phyloP scores from a whole-genome alignment of 2,329 filamentous ascomycete genomes.

The Stemphylium lycopersici region DNA sequence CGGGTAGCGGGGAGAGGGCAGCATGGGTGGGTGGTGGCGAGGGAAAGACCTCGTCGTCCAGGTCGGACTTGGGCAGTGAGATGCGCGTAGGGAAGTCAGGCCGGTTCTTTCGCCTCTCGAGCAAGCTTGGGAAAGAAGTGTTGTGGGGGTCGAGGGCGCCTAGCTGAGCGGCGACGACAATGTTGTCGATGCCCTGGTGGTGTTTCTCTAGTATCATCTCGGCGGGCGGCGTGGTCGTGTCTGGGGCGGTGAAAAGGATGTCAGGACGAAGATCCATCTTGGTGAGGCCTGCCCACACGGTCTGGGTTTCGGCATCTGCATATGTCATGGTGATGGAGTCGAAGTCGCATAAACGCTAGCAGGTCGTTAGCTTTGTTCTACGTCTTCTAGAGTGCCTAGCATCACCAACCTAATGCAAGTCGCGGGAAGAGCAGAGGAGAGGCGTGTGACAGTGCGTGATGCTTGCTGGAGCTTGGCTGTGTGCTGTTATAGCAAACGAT shows the following conservation, averaged over 20 bases:
- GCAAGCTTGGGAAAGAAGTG: conserved; percentile 23
- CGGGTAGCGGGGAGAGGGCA: conserved; percentile 41
- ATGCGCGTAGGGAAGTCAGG: conserved; percentile 32
- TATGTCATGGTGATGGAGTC: conserved; percentile 22
- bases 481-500: not conserved
- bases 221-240: conserved; percentile 40
- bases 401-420: conserved; percentile 12
- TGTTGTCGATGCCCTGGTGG: conserved; percentile 18
- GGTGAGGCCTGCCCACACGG: conserved; percentile 39
- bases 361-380: conserved; percentile 17
- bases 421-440: not conserved
- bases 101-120: conserved; percentile 32
- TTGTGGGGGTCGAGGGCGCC: conserved; percentile 6
- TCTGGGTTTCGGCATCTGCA: conserved; percentile 39
- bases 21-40: conserved; percentile 43
- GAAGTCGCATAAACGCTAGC: conserved; percentile 24
- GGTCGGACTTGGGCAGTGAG: conserved; percentile 26
- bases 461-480: not conserved
- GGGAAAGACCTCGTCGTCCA: conserved; percentile 34
- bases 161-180: conserved; percentile 10
- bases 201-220: conserved; percentile 37
- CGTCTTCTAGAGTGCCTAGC: conserved; percentile 9
- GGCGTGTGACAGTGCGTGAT: too few species aligned
- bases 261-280: conserved; percentile 35
- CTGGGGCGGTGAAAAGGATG: conserved; percentile 28